Evolutionary conservation across 768 basidiomycete genomes (phyloP), one percentile per base, ranked within the genome.

Genomic region (Stropharia rugosoannulata): DNA sequence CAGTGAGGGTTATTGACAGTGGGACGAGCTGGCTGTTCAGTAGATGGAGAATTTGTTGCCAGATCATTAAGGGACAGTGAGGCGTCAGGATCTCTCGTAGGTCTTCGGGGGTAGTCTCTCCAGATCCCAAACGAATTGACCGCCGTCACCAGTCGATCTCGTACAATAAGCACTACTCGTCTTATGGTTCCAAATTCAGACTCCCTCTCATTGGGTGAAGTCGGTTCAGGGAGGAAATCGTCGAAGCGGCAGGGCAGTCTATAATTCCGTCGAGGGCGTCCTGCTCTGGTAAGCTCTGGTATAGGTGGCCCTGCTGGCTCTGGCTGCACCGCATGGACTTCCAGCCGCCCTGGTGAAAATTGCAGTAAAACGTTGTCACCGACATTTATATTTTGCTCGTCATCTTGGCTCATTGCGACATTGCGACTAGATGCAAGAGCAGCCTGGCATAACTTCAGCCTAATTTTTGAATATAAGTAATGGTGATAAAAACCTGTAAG

Each of bases 51-150:
- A 51, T 2, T 56, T 41, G 6, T 48, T 18, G 54, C 51, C 29
- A 64, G 42, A 43, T 62, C 59, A 25, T 57, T 45, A 6, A 59
- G 41, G n/a, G 43, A 27, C 16, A 65, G 50, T 13, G 38, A 57
- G 3, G 39, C 29, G 51, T 71, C 65, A 3, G 69, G 69, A 49
- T 71, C 70, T 44, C 44, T 54, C 10, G 64, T 63, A 3, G 67
- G 70, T 4, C 63, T 58, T 19, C 54, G 52, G 3, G 54, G 60
- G 49, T 69, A 71, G 12, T 63, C 58, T 3, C 70, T 19, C 32
- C 49, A 61, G 2, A 69, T 45, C 4, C 67, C 62, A 63, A 68
- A 68, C 8, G 44, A 12, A 50, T 70, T 65, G n/a, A 54, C 32
- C 13, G 44, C 25, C 10, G 67, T 66, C 11, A 51, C 25, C 10